These are phyloP conservation scores for Spergularia bocconei DNA, from an alignment of 148 eudicot genomes.

Conservation along the genomic window DNA sequence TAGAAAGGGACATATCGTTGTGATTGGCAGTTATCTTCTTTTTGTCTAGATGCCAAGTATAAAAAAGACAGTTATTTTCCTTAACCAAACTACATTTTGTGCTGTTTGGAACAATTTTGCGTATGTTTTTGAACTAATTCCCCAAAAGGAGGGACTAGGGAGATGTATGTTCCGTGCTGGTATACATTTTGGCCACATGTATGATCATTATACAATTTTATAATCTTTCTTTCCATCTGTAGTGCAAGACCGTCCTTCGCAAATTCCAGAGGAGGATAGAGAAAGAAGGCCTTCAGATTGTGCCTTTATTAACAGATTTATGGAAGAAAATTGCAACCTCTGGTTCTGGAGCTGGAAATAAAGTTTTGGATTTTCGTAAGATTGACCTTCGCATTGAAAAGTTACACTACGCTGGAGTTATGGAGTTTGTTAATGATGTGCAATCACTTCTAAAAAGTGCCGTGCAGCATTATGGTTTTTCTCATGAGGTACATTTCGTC, in stretches of 20 bases:
- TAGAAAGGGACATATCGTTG: background rate
- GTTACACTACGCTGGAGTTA: constrained; percentile 62
- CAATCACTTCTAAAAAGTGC: constrained; percentile 72
- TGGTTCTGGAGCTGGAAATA: constrained; percentile 44
- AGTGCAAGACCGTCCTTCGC: constrained; percentile 85
- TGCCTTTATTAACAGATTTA: constrained; percentile 76
- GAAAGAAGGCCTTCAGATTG: constrained; percentile 78
- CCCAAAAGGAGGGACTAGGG: background rate
- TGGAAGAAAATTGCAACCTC: constrained; percentile 71
- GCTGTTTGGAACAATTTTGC: background rate
- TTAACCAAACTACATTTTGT: background rate
- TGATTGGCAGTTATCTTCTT: background rate
- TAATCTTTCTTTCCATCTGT: constrained; percentile 27
- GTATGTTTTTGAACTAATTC: background rate
- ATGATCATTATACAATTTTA: background rate
- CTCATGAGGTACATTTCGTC: constrained; percentile 67
- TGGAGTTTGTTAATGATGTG: constrained; percentile 79
- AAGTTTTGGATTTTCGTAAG: constrained; percentile 61
- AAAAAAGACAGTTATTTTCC: background rate
- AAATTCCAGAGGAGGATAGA: constrained; percentile 82
- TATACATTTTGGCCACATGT: background rate
- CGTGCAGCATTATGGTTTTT: constrained; percentile 65
- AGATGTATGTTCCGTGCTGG: background rate
- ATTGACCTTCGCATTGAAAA: constrained; percentile 72
- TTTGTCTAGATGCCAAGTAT: too few species aligned